Evolutionary conservation across 2,329 filamentous ascomycete genomes (phyloP), one percentile per base, ranked within the genome.

Genomic region (Bipolaris sorokiniana): DNA sequence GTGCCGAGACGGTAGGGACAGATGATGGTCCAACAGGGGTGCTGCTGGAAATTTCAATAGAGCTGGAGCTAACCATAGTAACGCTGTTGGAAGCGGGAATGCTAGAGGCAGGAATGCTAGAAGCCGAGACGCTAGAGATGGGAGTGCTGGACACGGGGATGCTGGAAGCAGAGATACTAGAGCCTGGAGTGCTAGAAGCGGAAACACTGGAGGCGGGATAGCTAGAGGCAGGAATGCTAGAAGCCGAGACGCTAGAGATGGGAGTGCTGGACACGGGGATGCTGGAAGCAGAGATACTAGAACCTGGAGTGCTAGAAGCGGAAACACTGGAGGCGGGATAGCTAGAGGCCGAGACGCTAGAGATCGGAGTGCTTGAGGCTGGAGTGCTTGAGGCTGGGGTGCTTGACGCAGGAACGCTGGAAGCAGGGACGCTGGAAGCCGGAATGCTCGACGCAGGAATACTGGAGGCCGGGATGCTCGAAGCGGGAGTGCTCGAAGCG

Each of bases 11-110:
- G 2, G 45, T 51, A 9, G 48, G 34, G 16, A 51, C 16, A 3
- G 54, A 56, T 1, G 54, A 56, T n/a, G 54, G 36, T 33, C 34
- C 48, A 22, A 48, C 38, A 15, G 40, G 18, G 16, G 50, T 48
- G 42, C 54, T 56, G 49, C 54, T 56, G 22, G 42, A 4, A 1
- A 31, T 53, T 1, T 22, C 38, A 33, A 48, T 7, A n/a, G 52
- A 54, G 45, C 56, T 59, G n/a, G 53, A 26, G 40, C 13, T 13
- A 22, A 42, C 4, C 13, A 42, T 3, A 15, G 40, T 42, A 11
- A 26, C 15, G 22, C 22, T 42, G 40, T 22, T 42, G 13, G 40
- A 42, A 11, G 10, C 28, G 28, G 28, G 28, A 10, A 10, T 13
- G 33, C 54, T 58, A 4, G 51, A 44, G 22, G 54, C 51, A 22